Evolutionary conservation across 2,329 filamentous ascomycete species (phyloP).

Genomic region (Pyricularia sp.): DNA sequence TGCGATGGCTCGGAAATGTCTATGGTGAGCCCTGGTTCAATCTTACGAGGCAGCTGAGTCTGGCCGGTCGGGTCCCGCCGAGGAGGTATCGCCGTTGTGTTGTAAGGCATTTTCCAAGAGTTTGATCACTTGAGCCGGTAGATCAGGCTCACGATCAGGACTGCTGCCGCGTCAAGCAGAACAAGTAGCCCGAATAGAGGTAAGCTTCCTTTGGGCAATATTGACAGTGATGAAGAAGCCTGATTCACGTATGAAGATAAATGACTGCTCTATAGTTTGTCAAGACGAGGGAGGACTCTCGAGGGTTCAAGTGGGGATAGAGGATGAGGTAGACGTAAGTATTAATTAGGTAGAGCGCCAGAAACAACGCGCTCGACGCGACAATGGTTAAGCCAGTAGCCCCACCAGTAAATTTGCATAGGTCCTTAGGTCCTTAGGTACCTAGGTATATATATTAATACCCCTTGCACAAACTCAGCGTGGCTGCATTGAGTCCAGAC

Average conservation of each 20-base stretch:
- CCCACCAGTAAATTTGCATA: not conserved
- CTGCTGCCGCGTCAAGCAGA: not conserved
- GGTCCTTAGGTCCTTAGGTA: too few species aligned
- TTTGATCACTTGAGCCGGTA: not conserved
- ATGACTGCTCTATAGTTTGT: not conserved
- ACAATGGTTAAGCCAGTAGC: not conserved
- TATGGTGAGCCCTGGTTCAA: not conserved
- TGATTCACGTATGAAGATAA: not conserved
- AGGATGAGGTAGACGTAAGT: not conserved
- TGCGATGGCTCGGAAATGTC: not conserved
- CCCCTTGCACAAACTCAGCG: not conserved
- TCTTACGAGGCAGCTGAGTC: slow-evolving; percentile 73
- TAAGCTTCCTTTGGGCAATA: not conserved
- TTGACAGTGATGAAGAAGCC: not conserved
- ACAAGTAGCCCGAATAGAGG: not conserved
- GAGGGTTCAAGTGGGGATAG: not conserved
- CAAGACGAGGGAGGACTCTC: not conserved
- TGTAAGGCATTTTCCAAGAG: slow-evolving; percentile 66
- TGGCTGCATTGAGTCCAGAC: not conserved
- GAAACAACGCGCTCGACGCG: not conserved
- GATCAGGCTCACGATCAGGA: not conserved
- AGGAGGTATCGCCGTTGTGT: slow-evolving; percentile 73
- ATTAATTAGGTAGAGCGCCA: too few species aligned
- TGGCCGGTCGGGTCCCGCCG: slow-evolving; percentile 77
- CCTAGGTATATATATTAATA: too few species aligned